phyloP scores from a whole-genome alignment of 257 asterid species.

The Ophiorrhiza pumila region DNA sequence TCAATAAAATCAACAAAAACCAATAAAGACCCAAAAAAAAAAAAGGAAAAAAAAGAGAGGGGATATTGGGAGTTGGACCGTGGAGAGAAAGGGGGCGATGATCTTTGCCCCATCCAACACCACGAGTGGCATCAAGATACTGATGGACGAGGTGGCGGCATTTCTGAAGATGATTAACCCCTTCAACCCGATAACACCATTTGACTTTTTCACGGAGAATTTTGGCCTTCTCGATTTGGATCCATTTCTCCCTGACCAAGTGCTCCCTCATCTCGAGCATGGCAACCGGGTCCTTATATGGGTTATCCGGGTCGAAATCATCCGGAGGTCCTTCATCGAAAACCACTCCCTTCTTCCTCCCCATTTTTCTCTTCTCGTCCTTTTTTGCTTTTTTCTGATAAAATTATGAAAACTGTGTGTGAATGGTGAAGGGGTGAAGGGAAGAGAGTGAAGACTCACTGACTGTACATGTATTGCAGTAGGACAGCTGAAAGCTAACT shows the following conservation, averaged over 20 bases:
- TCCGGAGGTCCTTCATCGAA: conserved; percentile 92
- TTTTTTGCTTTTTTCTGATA: not conserved
- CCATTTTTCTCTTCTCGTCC: conserved; percentile 40
- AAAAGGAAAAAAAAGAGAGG: not conserved
- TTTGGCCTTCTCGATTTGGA: conserved; percentile 96
- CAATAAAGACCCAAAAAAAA: not conserved
- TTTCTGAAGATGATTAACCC: conserved; percentile 86
- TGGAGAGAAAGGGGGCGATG: conserved; percentile 78
- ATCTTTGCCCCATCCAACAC: conserved; percentile 96
- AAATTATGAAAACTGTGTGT: no score
- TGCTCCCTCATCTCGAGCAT: conserved; percentile 93
- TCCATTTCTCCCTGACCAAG: conserved; percentile 88
- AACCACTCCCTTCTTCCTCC: conserved; percentile 70
- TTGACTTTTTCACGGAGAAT: conserved; percentile 80
- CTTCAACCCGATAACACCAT: conserved; percentile 94
- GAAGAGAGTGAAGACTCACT: no score
- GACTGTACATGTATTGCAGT: no score
- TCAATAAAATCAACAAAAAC: not conserved
- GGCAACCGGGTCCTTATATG: conserved; percentile 93
- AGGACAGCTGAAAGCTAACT: no score
- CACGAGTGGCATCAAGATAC: conserved; percentile 93
- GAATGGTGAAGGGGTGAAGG: no score
- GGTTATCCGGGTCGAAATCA: conserved; percentile 77
- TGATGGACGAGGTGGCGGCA: conserved; percentile 90
- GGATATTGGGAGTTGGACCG: conserved; percentile 29